Evolutionary conservation across 2,329 filamentous ascomycete species (phyloP).

Genomic region (Venturiaceae sp.): DNA sequence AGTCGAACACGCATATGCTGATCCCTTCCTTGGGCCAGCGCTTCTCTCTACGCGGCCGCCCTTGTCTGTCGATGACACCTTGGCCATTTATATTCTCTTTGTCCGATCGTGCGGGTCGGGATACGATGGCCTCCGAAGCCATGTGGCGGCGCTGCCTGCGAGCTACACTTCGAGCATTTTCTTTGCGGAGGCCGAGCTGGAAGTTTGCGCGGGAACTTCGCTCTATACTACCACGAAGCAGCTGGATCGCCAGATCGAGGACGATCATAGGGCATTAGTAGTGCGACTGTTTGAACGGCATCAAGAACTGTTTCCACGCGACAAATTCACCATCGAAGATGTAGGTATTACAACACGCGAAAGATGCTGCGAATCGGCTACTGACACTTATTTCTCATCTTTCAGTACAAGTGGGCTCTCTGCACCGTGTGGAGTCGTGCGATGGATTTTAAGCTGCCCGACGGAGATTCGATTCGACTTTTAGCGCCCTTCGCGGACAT

Average conservation of each 20-base stretch:
- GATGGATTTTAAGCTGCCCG: neutral
- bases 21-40: neutral
- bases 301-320: neutral
- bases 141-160: neutral
- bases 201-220: neutral
- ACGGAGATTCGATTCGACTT: neutral
- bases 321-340: neutral
- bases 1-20: neutral
- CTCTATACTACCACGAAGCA: neutral
- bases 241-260: neutral
- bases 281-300: neutral
- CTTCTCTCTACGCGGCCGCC: neutral
- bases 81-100: neutral
- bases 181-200: neutral
- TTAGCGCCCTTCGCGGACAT: neutral
- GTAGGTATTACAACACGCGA: neutral
- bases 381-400: neutral
- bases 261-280: neutral
- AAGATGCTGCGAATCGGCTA: neutral
- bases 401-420: neutral
- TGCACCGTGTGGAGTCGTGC: neutral
- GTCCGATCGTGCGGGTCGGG: neutral
- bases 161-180: slow-evolving; percentile 1
- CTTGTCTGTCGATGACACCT: neutral
- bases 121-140: neutral